Evolutionary conservation across 345 rosid species (phyloP), one percentile per base, ranked within the genome.

Genomic region (Brassica napus): DNA sequence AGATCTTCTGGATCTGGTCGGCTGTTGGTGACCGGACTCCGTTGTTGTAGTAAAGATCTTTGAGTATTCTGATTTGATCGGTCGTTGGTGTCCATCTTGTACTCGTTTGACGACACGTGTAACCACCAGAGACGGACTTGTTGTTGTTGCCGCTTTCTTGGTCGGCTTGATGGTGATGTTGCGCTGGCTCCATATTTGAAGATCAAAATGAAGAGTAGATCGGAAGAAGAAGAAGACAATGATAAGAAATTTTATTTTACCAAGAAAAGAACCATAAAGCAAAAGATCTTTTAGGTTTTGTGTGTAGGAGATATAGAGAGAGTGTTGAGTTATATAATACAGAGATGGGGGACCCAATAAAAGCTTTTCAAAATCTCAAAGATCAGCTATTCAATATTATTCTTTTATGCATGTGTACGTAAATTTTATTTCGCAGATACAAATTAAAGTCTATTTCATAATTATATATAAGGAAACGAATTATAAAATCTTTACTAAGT

Each of bases 1-100:
- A 91, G 84, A 95, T 95, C 87, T 85, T 90, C 86, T 93, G 98
- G 82, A 95, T 95, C 88, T 94, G 94, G 26, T 93, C 98, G 1
- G 93, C 94, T 76, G 70, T 89, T 24, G 98, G 98, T 65, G 98
- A 94, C 83, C 98, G 82, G 52, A 94, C 87, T 28, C 97, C 98
- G 57, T 76, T 82, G 80, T 87, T 92, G 88, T 92, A 92, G 85
- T 94, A 94, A 84, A 94, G 95, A 8, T 94, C 98, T 87, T 91
- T 94, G 54, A 94, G 82, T 68, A 92, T 91, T 79, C 87, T 82
- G 77, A 94, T 88, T 80, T 94, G 98, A 47, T 94, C 96, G 55
- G 90, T 84, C 12, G 98, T 92, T 6, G 98, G 98, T 57, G 96
- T 92, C 98, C 98, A 94, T 71, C 98, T 79, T 15, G 94, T 86